Base-by-base conservation (phyloP, 1,284 basidiomycete species). In the Boletus chippewaensis region DNA sequence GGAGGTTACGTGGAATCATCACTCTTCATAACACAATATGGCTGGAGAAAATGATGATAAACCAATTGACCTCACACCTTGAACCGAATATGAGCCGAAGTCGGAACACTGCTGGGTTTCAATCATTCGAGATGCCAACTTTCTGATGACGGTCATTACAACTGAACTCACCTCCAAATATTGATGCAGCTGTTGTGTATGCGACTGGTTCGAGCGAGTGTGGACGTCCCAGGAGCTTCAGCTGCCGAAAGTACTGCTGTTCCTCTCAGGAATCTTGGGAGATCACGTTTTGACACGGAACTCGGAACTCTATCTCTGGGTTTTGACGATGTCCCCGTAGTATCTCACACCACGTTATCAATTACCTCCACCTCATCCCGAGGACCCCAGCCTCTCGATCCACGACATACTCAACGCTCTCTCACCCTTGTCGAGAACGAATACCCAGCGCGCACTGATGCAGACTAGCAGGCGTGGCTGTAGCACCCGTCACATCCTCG, bases 141-240 rank as follows among this genome's bases (percentile, higher is more conserved):
- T 24, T 24, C 24, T 24, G 22, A 22, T 22, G 18, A n/a, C n/a
- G n/a, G n/a, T n/a, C n/a, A n/a, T n/a, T n/a, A n/a, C n/a, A n/a
- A n/a, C n/a, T n/a, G n/a, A n/a, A n/a, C n/a, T n/a, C n/a, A n/a
- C n/a, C n/a, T n/a, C n/a, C n/a, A n/a, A n/a, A n/a, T n/a, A n/a
- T n/a, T n/a, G n/a, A n/a, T n/a, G n/a, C n/a, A n/a, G n/a, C n/a
- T n/a, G n/a, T n/a, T n/a, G n/a, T n/a, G 49, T 50, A 13, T 50
- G 49, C 16, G 18, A 35, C 18, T 50, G 49, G 49, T 50, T 50
- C 24, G 49, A 49, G 32, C 38, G 49, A 16, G 49, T 50, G 3
- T 50, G 49, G 49, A 50, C 49, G 6, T 49, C 49, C 15, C 49
- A 50, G 32, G 49, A 50, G 18, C 46, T 50, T 11, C 45, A 40